Base-by-base conservation (phyloP, 2,329 filamentous ascomycete species). In the Magnaporthiopsis incrustans region DNA sequence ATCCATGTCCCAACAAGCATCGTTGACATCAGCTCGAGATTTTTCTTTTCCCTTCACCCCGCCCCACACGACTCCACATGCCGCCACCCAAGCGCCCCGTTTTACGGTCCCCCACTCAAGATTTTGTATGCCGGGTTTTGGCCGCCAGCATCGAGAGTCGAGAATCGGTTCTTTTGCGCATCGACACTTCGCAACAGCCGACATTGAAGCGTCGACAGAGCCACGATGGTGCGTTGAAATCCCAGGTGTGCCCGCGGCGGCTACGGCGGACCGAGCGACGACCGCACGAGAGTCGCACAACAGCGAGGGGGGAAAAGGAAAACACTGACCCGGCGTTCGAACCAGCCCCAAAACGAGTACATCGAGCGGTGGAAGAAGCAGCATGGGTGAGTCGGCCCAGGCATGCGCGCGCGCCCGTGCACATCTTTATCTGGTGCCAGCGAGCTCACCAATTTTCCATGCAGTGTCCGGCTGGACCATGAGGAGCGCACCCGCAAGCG, bases 401-500 rank as follows among this genome's bases (percentile, higher is more conserved):
- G 57, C 62, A 64, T 25, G 26, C 18, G 3, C 7, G 33, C 33
- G 33, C 11, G 33, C 32, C 32, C 32, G 30, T 15, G 22, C 25
- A 35, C 26, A 60, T 63, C 59, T 57, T 60, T 69, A 65, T 60
- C 67, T 62, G 67, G 68, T 67, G n/a, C 11, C 65, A 67, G 58
- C 67, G 69, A 64, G 70, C 68, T 59, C 63, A 69, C 22, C 67
- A 67, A 44, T 35, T 35, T 35, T 35, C 8, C 8, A 3, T 78
- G 35, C 79, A 68, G 82, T 87, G 85, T 76, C 67, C 75, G 80
- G 65, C 79, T 85, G 67, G 92, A 96, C 75, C 85, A 94, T 77
- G 93, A 97, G 73, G 95, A 99, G 80, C 89, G 93, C 69, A 81
- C 82, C 66, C 90, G 95, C 72, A 99, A 99, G 84, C 87, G 88